Base-by-base conservation (phyloP, 139 green algal species). In the Chlamydomonas sp. region DNA sequence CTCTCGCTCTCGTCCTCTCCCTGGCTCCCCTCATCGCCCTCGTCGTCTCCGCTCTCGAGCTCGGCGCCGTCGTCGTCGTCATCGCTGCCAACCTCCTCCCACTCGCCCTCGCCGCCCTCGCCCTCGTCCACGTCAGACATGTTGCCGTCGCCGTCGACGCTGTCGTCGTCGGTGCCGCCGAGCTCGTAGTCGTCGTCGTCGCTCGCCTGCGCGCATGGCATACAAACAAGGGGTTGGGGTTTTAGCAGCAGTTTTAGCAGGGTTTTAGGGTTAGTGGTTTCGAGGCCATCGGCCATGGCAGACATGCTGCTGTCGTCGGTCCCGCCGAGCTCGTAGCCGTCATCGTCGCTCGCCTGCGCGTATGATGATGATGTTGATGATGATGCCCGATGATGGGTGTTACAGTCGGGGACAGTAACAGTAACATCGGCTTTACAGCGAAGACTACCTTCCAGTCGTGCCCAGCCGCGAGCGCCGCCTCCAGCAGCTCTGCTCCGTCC, bases 401-500 rank as follows among this genome's bases (percentile, higher is more conserved):
- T n/a, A n/a, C n/a, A n/a, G n/a, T n/a, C n/a, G n/a, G n/a, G n/a
- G n/a, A n/a, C n/a, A n/a, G n/a, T n/a, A n/a, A n/a, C n/a, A n/a
- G n/a, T n/a, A n/a, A n/a, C n/a, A n/a, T n/a, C n/a, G n/a, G n/a
- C n/a, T n/a, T n/a, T n/a, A n/a, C n/a, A n/a, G n/a, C n/a, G n/a
- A n/a, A n/a, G n/a, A n/a, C n/a, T n/a, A n/a, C n/a, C n/a, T n/a
- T n/a, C n/a, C n/a, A n/a, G n/a, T n/a, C 54, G 8, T 64, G 54
- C 5, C 79, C 82, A 48, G 73, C 65, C 6, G 65, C 73, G 38
- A 84, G 31, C 10, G 84, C 89, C 31, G 75, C 65, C 79, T 95
- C 59, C 47, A 98, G 83, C 74, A 98, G 72, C 37, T 97, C 93
- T 0, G 87, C 85, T 3, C 94, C 94, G 20, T 88, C 79, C 24